phyloP scores from a whole-genome alignment of 116 monocot species.

The Papilionanthe hybrid region DNA sequence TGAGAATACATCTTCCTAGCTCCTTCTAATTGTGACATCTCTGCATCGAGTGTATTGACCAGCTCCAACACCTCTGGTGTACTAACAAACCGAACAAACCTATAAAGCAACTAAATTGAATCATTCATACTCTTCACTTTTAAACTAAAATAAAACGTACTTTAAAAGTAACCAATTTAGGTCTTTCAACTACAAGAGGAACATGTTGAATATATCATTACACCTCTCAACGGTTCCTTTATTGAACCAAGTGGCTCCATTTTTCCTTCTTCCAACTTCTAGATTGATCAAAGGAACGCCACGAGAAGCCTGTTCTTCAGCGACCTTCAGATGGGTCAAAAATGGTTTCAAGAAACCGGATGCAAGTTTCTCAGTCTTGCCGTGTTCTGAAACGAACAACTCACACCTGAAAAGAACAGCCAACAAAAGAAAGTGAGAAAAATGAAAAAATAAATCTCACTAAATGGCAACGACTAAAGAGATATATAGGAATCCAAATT shows the following conservation, averaged over 20 bases:
- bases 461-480: background rate
- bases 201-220: background rate
- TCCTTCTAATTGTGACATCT: constrained; percentile 85
- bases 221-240: constrained; percentile 97
- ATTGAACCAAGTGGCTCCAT: constrained; percentile 70
- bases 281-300: constrained; percentile 51
- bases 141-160: background rate
- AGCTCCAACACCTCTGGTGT: constrained; percentile 90
- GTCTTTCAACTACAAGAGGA: background rate
- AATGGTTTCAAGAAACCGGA: constrained; percentile 56
- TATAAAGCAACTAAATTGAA: constrained; percentile 20
- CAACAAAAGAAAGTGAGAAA: constrained; percentile 1
- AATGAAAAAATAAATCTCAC: background rate
- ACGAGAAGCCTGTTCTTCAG: constrained; percentile 55
- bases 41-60: constrained; percentile 77
- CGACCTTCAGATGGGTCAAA: constrained; percentile 41
- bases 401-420: constrained; percentile 36
- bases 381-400: constrained; percentile 40
- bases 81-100: constrained; percentile 96
- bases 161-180: background rate
- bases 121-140: background rate
- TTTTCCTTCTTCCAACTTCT: constrained; percentile 42
- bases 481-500: constrained; percentile 10
- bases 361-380: constrained; percentile 53
- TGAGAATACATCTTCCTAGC: constrained; percentile 80